A percentile compares a stretch with the other conserved stretches of the same genome.
Conservation (phyloP, 2,329 filamentous ascomycete species). For the Lasiodiplodia hormozganensis region DNA sequence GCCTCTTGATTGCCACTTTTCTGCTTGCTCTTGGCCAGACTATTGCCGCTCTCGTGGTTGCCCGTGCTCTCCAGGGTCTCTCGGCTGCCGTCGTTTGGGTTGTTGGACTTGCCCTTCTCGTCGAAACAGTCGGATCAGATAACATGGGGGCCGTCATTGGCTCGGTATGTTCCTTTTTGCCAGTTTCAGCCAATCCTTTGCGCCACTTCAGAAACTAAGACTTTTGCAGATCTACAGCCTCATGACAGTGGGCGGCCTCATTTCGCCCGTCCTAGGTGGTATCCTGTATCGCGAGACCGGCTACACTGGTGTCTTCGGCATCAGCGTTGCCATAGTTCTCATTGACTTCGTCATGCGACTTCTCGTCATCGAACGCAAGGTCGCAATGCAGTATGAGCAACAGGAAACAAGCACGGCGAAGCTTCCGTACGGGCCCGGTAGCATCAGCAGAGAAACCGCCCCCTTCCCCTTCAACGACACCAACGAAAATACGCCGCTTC, state of each 20-base stretch:
- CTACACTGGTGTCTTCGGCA: slow-evolving; percentile 64
- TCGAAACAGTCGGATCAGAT: slow-evolving; percentile 64
- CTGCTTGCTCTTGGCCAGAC: slow-evolving; percentile 60
- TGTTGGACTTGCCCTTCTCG: slow-evolving; percentile 63
- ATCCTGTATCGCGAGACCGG: slow-evolving; percentile 66
- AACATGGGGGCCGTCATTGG: slow-evolving; percentile 69
- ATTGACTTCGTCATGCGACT: slow-evolving; percentile 68
- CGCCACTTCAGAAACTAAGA: neutral
- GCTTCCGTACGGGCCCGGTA: slow-evolving; percentile 32
- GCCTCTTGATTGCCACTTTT: slow-evolving; percentile 61
- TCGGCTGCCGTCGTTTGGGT: slow-evolving; percentile 67
- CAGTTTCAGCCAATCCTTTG: neutral
- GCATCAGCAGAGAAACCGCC: neutral
- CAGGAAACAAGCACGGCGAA: slow-evolving; percentile 31
- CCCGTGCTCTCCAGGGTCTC: slow-evolving; percentile 64
- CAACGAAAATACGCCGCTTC: slow-evolving; percentile 38
- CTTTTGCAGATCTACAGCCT: slow-evolving; percentile 62
- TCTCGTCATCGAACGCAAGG: slow-evolving; percentile 68
- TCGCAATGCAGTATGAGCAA: slow-evolving; percentile 55
- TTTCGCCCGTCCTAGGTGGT: slow-evolving; percentile 66
- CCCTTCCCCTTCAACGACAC: slow-evolving; percentile 31
- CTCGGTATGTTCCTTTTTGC: slow-evolving; percentile 48
- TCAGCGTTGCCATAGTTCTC: slow-evolving; percentile 61
- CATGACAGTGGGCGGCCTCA: slow-evolving; percentile 63
- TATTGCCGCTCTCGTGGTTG: slow-evolving; percentile 57